Evolutionary conservation across 352 stramenopile genomes (phyloP).

Genomic region (Pythium folliculosum): DNA sequence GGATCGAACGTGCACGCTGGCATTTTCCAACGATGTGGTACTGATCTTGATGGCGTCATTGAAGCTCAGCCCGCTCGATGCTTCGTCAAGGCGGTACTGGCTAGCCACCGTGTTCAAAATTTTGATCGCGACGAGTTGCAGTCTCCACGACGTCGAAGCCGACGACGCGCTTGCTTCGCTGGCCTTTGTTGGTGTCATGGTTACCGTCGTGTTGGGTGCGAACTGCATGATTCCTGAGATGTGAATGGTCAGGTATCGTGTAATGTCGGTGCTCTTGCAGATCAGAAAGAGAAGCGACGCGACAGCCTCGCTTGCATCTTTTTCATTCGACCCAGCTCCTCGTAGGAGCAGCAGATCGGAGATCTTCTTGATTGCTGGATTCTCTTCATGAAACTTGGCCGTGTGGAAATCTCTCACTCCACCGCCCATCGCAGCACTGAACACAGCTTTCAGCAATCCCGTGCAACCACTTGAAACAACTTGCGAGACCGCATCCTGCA

Average conservation of each 20-base stretch:
- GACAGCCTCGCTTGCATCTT: constrained; percentile 76
- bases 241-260: constrained; percentile 51
- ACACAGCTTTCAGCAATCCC: constrained; percentile 58
- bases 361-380: constrained; percentile 52
- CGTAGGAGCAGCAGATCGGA: constrained; percentile 44
- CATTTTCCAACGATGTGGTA: constrained; percentile 63
- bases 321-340: constrained; percentile 71
- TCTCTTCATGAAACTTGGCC: constrained; percentile 50
- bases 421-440: constrained; percentile 49
- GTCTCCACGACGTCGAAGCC: constrained; percentile 49
- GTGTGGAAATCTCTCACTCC: constrained; percentile 64
- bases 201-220: constrained; percentile 12
- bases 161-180: constrained; percentile 5
- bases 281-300: constrained; percentile 77
- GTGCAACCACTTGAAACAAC: constrained; percentile 65
- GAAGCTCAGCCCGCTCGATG: constrained; percentile 57
- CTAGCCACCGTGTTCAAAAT: constrained; percentile 77
- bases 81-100: constrained; percentile 74
- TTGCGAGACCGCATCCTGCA: constrained; percentile 68
- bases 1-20: constrained; percentile 74
- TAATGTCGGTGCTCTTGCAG: constrained; percentile 79
- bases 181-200: constrained; percentile 29
- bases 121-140: constrained; percentile 76
- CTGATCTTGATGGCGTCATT: constrained; percentile 66
- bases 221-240: constrained; percentile 54